These are phyloP conservation scores for Scheffersomyces stambukii DNA, from an alignment of 1,139 yeast genomes.

Conservation along the genomic window DNA sequence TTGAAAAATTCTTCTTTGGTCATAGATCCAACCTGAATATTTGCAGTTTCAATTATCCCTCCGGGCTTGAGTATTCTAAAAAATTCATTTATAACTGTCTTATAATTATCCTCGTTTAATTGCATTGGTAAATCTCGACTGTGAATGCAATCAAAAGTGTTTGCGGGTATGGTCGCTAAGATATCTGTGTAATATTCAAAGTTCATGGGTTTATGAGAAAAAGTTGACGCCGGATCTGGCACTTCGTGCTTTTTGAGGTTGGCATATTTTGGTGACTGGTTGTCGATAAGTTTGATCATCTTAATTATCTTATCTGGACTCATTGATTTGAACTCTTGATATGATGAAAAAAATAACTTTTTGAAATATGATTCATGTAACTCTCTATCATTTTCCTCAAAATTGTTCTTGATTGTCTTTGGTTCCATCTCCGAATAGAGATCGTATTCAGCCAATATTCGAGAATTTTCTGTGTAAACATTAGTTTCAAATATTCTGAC, in stretches of 20 bases:
- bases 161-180: conserved; percentile 24
- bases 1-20: conserved; percentile 12
- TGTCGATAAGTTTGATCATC: conserved; percentile 23
- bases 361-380: conserved; percentile 22
- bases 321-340: conserved; percentile 18
- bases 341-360: conserved; percentile 25
- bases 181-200: conserved; percentile 32
- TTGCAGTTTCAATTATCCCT: conserved; percentile 33
- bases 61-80: conserved; percentile 33
- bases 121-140: conserved; percentile 34
- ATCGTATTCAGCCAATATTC: conserved; percentile 14
- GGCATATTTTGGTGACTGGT: conserved; percentile 16
- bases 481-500: conserved; percentile 32
- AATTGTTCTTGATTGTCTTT: conserved; percentile 14
- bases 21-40: conserved; percentile 19
- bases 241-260: conserved; percentile 10
- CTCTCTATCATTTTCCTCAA: conserved; percentile 22
- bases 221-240: conserved; percentile 17
- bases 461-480: conserved; percentile 24
- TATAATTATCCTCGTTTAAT: conserved; percentile 23
- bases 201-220: conserved; percentile 31
- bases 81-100: conserved; percentile 28
- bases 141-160: conserved; percentile 35
- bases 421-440: conserved; percentile 14
- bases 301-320: conserved; percentile 26